Conservation (phyloP, 768 basidiomycete genomes). For the Astraeus odoratus region DNA sequence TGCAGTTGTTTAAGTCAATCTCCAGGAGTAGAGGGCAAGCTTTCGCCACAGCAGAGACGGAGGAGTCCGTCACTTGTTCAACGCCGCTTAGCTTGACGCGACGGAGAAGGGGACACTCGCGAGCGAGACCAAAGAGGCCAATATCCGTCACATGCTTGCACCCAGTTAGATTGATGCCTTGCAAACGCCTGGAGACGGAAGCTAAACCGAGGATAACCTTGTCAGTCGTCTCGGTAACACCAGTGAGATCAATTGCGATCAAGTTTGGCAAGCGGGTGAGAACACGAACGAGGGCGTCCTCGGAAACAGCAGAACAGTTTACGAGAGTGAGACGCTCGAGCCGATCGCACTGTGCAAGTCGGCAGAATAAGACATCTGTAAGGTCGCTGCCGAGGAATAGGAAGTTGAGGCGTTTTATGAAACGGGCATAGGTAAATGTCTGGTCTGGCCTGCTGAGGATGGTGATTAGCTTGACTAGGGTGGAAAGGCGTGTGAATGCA, state of each 20-base stretch:
- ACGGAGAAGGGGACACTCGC: slow-evolving; percentile 67
- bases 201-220: slow-evolving; percentile 67
- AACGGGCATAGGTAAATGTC: slow-evolving; percentile 81
- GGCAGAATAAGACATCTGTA: slow-evolving; percentile 64
- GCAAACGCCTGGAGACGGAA: slow-evolving; percentile 61
- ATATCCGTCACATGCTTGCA: slow-evolving; percentile 77
- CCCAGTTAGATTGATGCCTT: slow-evolving; percentile 86
- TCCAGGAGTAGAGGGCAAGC: slow-evolving; percentile 85
- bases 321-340: slow-evolving; percentile 87
- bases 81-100: slow-evolving; percentile 86
- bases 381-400: slow-evolving; percentile 62
- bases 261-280: slow-evolving; percentile 69
- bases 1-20: slow-evolving; percentile 86
- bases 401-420: slow-evolving; percentile 91
- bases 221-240: slow-evolving; percentile 64
- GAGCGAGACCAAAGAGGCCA: slow-evolving; percentile 71
- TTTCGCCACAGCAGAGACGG: slow-evolving; percentile 70
- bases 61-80: slow-evolving; percentile 63
- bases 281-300: slow-evolving; percentile 53
- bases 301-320: slow-evolving; percentile 64
- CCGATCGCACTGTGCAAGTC: slow-evolving; percentile 67
- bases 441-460: slow-evolving; percentile 57
- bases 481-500: slow-evolving; percentile 56
- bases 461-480: slow-evolving; percentile 72
- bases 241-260: slow-evolving; percentile 80